Evolutionary conservation across 106 monocot genomes (phyloP).

Genomic region (Hemerocallis citrina): DNA sequence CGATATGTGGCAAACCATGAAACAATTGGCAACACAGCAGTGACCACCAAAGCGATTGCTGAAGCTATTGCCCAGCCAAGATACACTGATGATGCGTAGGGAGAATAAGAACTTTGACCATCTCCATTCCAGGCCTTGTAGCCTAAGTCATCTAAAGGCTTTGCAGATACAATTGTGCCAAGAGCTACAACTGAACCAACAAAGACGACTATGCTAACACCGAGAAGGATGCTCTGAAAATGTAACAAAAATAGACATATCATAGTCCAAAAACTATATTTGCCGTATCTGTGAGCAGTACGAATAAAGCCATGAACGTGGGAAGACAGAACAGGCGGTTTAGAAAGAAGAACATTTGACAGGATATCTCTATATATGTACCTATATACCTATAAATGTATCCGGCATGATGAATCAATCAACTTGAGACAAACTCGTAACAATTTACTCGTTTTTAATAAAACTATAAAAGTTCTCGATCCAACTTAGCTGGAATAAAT

Average conservation of each 20-base stretch:
- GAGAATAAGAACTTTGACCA: constrained; percentile 54
- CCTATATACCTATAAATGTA: too few relatives aligned
- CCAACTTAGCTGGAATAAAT: background rate
- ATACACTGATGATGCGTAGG: constrained; percentile 83
- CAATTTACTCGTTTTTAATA: background rate
- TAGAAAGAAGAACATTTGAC: background rate
- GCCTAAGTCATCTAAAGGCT: constrained; percentile 87
- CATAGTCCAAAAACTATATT: background rate
- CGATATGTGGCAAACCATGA: constrained; percentile 99
- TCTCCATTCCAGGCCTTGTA: constrained; percentile 86
- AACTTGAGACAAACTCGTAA: too few relatives aligned
- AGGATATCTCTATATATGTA: too few relatives aligned
- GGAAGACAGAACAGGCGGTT: background rate
- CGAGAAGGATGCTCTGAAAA: constrained; percentile 64
- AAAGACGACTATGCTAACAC: constrained; percentile 54
- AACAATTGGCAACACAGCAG: constrained; percentile 71
- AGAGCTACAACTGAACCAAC: constrained; percentile 62
- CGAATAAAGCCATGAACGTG: too few relatives aligned
- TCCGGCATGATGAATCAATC: too few relatives aligned
- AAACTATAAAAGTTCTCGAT: background rate
- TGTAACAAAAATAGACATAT: background rate
- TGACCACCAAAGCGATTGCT: constrained; percentile 58
- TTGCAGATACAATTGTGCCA: constrained; percentile 86
- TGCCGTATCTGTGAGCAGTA: background rate
- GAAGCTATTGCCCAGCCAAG: constrained; percentile 90